Evolutionary conservation across 1,284 basidiomycete genomes (phyloP).

Genomic region (Schizopora paradoxa): DNA sequence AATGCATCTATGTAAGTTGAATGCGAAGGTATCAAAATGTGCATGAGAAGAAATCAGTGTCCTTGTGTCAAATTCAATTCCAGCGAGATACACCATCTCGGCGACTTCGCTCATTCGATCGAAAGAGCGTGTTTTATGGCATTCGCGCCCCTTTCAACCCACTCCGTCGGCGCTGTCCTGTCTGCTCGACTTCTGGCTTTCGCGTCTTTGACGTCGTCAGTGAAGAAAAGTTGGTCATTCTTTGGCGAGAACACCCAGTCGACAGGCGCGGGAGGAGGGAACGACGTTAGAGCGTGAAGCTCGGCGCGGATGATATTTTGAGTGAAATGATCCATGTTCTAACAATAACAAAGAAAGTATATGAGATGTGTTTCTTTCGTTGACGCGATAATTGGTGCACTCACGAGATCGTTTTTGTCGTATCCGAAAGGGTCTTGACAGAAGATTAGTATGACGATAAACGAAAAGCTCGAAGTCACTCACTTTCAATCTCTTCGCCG

Average conservation of each 20-base stretch:
- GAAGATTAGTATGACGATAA: conserved; percentile 10
- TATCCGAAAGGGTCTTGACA: conserved; percentile 55
- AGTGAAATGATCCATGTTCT: conserved; percentile 63
- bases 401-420: conserved; percentile 62
- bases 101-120: conserved; percentile 9
- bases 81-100: too few relatives aligned
- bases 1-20: too few relatives aligned
- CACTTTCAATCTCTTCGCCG: conserved; percentile 68
- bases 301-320: conserved; percentile 59
- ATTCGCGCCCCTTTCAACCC: conserved; percentile 44
- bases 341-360: background rate
- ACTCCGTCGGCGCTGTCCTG: conserved; percentile 55
- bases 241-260: conserved; percentile 52
- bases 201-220: conserved; percentile 22
- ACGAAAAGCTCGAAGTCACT: conserved; percentile 21
- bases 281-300: conserved; percentile 48
- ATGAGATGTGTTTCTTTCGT: background rate
- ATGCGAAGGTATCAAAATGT: too few relatives aligned
- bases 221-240: conserved; percentile 49
- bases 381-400: conserved; percentile 21
- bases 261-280: conserved; percentile 48
- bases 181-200: too few relatives aligned
- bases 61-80: too few relatives aligned
- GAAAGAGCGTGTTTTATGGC: conserved; percentile 38
- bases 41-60: too few relatives aligned